These are phyloP conservation scores for Tylopilus sp. DNA, from an alignment of 1,284 basidiomycete genomes.

Conservation along the genomic window DNA sequence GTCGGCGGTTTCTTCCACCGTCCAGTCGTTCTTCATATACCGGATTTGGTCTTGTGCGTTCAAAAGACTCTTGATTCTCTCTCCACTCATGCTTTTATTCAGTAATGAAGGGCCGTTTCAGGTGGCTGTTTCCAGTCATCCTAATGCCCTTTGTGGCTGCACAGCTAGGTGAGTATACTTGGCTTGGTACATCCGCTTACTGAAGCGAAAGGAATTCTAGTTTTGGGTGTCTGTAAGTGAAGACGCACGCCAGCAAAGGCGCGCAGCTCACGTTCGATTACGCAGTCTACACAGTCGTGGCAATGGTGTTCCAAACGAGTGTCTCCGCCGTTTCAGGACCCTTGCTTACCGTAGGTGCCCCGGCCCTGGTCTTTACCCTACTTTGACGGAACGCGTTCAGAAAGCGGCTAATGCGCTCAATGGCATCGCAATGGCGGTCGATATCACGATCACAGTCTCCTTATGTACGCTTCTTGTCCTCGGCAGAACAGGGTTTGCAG, in stretches of 20 bases:
- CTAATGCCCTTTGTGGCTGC: conserved; percentile 20
- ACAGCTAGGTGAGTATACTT: conserved; percentile 15
- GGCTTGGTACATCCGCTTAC: neutral
- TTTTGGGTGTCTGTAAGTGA: conserved; percentile 17
- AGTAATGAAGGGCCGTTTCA: conserved; percentile 17
- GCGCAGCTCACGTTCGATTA: conserved; percentile 8
- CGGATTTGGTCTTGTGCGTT: conserved; percentile 26
- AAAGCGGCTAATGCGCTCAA: conserved; percentile 13
- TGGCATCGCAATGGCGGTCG: conserved; percentile 19
- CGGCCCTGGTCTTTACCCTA: neutral
- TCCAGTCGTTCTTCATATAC: conserved; percentile 28
- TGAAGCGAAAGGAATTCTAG: conserved; percentile 12
- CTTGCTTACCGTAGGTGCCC: conserved; percentile 17
- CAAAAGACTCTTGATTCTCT: neutral
- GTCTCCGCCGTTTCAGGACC: conserved; percentile 15
- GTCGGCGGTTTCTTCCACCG: conserved; percentile 20
- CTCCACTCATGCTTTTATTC: neutral
- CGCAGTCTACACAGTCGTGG: conserved; percentile 17
- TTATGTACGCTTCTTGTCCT: conserved; percentile 20
- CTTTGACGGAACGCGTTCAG: conserved; percentile 15
- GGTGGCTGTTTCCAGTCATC: conserved; percentile 19
- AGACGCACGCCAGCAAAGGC: neutral
- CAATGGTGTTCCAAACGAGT: conserved; percentile 18
- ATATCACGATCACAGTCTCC: conserved; percentile 21
- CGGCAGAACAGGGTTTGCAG: conserved; percentile 24